Percentiles rank a stretch among this genome's conserved stretches.
These are phyloP conservation scores for Aegle marmelos DNA, from an alignment of 345 rosid genomes.

Conservation along the genomic window DNA sequence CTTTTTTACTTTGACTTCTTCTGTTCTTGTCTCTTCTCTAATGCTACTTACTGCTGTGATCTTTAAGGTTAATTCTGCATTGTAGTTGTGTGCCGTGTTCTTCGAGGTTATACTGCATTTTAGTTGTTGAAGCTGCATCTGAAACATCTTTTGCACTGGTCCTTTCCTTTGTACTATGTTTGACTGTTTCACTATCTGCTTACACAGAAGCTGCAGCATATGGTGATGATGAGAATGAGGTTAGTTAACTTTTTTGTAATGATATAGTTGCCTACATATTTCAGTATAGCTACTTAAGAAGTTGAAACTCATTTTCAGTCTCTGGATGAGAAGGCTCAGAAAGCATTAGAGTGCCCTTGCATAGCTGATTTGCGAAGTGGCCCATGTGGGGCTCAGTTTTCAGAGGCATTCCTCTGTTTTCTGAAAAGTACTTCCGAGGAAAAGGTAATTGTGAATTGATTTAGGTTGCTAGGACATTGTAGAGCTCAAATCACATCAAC, in stretches of 20 bases:
- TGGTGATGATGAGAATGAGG: conserved; percentile 60
- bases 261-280: neutral
- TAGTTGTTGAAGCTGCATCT: neutral
- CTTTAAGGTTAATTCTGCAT: neutral
- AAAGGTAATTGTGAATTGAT: conserved; percentile 46
- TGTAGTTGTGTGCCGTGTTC: neutral
- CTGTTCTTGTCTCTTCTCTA: neutral
- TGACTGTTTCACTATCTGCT: conserved; percentile 17
- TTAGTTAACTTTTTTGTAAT: conserved; percentile 11
- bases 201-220: conserved; percentile 77
- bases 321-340: conserved; percentile 69
- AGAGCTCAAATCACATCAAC: neutral
- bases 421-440: conserved; percentile 80
- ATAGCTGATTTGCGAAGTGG: conserved; percentile 76
- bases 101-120: neutral
- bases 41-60: neutral
- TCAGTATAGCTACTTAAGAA: neutral
- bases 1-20: neutral
- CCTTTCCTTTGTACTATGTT: neutral
- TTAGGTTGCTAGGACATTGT: neutral
- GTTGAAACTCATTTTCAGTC: conserved; percentile 49
- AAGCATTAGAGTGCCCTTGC: conserved; percentile 91
- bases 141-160: neutral
- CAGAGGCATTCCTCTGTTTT: conserved; percentile 85
- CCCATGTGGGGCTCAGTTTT: conserved; percentile 69